These are phyloP conservation scores for Diaporthe sp. DNA, from an alignment of 2,329 filamentous ascomycete species.

Conservation along the genomic window DNA sequence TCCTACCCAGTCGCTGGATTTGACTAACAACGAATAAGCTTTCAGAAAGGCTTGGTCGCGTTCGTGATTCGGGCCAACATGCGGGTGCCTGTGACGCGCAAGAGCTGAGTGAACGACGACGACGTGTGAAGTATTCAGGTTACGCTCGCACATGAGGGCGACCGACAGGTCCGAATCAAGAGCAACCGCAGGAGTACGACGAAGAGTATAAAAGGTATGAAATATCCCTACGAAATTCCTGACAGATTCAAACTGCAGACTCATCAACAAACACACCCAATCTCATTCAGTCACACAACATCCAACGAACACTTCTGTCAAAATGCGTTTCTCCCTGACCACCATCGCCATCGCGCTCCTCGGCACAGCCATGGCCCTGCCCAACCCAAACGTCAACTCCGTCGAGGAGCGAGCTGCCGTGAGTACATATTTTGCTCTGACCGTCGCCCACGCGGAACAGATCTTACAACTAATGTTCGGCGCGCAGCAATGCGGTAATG, in stretches of 20 bases:
- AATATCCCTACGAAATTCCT: background rate
- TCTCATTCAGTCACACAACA: background rate
- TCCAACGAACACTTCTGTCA: background rate
- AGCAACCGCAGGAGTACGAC: no score
- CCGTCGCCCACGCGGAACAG: accelerated
- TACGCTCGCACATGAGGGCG: background rate
- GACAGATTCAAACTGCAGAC: background rate
- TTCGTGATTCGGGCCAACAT: background rate
- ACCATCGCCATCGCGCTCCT: background rate
- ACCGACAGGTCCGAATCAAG: background rate
- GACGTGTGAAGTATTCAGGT: background rate
- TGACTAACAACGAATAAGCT: background rate
- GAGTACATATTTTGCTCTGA: background rate
- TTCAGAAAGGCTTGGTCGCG: background rate
- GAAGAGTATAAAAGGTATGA: background rate
- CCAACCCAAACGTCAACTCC: background rate
- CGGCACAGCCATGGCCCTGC: constrained; percentile 1
- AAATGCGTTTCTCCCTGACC: background rate
- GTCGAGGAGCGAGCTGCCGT: background rate
- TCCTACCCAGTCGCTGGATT: background rate
- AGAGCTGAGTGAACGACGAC: background rate
- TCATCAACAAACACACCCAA: background rate
- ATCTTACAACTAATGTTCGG: background rate
- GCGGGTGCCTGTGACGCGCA: background rate
- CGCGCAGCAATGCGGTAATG: background rate